Percentiles rank a stretch among this genome's conserved stretches.
These are phyloP conservation scores for Acer yangbiense DNA, from an alignment of 345 rosid genomes.

Conservation along the genomic window DNA sequence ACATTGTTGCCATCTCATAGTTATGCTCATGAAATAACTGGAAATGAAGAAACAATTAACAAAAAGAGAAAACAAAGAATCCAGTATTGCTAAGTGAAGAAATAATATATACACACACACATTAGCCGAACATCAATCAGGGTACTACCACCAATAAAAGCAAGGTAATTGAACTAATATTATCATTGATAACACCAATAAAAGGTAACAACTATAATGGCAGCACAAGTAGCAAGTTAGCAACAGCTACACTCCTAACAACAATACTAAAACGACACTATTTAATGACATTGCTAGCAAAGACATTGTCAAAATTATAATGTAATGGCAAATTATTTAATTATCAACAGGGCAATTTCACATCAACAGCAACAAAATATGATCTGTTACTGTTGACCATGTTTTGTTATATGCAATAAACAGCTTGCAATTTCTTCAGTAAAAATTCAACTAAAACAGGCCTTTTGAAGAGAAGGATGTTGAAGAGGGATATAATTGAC, in stretches of 20 bases:
- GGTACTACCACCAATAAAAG: not conserved
- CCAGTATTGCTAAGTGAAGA: not conserved
- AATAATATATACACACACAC: too few species aligned
- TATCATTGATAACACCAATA: not conserved
- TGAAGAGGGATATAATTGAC: too few species aligned
- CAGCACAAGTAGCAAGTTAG: not conserved
- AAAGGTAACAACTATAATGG: not conserved
- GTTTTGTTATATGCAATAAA: too few species aligned
- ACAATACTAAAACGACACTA: too few species aligned
- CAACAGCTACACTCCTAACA: too few species aligned
- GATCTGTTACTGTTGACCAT: too few species aligned
- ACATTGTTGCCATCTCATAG: slow-evolving; percentile 49
- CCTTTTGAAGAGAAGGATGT: too few species aligned
- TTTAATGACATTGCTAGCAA: not conserved
- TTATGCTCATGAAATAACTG: slow-evolving; percentile 48
- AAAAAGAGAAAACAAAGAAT: not conserved
- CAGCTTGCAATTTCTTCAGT: not conserved
- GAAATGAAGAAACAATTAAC: slow-evolving; percentile 2
- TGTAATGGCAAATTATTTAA: not conserved
- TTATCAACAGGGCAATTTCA: not conserved
- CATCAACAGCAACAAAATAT: too few species aligned
- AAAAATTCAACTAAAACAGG: not conserved
- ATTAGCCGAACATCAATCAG: not conserved
- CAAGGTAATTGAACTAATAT: not conserved
- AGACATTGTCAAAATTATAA: too few species aligned